Conservation (phyloP, 257 asterid genomes). For the Capsicum rhomboideum region DNA sequence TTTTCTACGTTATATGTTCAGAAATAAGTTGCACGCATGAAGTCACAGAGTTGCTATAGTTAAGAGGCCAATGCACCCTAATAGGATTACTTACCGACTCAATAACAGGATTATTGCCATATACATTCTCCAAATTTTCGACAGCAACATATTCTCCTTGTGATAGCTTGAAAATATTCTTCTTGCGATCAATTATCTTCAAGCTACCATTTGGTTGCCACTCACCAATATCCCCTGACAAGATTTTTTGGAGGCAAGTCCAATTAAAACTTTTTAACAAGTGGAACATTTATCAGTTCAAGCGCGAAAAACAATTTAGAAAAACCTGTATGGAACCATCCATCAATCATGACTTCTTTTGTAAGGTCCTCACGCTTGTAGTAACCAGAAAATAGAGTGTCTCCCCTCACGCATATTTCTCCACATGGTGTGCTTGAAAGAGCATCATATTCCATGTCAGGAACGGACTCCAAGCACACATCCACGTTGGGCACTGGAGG, state of each 20-base stretch:
- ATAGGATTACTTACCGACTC: slow-evolving; percentile 52
- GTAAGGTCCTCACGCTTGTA: slow-evolving; percentile 92
- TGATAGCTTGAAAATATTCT: slow-evolving; percentile 94
- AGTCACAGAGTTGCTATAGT: neutral
- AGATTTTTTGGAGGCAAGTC: neutral
- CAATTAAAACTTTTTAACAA: neutral
- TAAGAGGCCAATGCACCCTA: neutral
- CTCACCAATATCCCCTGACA: slow-evolving; percentile 85
- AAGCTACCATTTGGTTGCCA: slow-evolving; percentile 91
- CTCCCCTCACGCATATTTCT: slow-evolving; percentile 90
- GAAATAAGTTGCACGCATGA: too few species aligned
- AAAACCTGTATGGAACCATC: slow-evolving; percentile 99
- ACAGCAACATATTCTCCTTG: slow-evolving; percentile 99
- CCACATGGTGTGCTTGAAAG: slow-evolving; percentile 75
- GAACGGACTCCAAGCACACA: slow-evolving; percentile 88
- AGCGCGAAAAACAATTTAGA: neutral
- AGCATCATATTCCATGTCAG: slow-evolving; percentile 97
- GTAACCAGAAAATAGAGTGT: slow-evolving; percentile 77
- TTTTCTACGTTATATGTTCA: neutral
- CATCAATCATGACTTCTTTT: slow-evolving; percentile 71
- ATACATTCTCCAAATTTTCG: slow-evolving; percentile 86
- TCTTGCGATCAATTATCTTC: slow-evolving; percentile 91
- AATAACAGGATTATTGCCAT: slow-evolving; percentile 44
- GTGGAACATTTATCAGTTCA: neutral
- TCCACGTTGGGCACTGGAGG: slow-evolving; percentile 96